Conservation (phyloP, 164 flowering plant genomes). For the Aristolochia contorta region DNA sequence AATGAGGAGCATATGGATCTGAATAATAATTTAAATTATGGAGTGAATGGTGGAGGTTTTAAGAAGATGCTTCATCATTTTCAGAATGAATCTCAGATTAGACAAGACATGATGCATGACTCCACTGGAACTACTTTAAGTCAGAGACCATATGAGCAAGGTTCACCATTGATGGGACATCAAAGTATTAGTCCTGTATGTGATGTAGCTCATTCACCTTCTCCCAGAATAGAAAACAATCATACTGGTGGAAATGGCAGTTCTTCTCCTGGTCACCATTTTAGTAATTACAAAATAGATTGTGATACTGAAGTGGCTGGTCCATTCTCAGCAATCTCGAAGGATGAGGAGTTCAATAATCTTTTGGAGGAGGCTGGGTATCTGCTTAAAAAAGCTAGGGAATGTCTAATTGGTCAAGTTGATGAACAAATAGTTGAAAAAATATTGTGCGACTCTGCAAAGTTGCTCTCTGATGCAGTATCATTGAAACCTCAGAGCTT, state of each 20-base stretch:
- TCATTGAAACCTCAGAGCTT: conserved; percentile 77
- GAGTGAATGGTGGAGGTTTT: conserved; percentile 17
- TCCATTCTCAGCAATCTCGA: conserved; percentile 37
- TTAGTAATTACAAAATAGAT: conserved; percentile 2
- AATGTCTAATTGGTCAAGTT: conserved; percentile 26
- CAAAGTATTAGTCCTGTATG: conserved; percentile 23
- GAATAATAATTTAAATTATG: conserved; percentile 14
- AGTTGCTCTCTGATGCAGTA: conserved; percentile 55
- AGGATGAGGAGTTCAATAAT: conserved; percentile 49
- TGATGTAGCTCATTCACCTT: conserved; percentile 21
- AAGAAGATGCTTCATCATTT: conserved; percentile 14
- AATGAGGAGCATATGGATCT: conserved; percentile 19
- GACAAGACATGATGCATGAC: too few relatives aligned
- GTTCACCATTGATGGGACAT: conserved; percentile 18
- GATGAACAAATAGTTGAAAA: conserved; percentile 48
- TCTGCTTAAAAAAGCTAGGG: conserved; percentile 62
- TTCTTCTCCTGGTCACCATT: conserved; percentile 6
- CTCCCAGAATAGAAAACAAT: conserved; percentile 11
- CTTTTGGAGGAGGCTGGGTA: conserved; percentile 50
- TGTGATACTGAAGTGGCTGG: conserved; percentile 16
- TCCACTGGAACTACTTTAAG: too few relatives aligned
- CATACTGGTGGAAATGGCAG: conserved; percentile 6
- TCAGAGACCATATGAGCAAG: too few relatives aligned
- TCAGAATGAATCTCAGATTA: too few relatives aligned
- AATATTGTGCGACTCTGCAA: conserved; percentile 40